Base-by-base conservation (phyloP, 164 flowering plant genomes). In the Piper longum region DNA sequence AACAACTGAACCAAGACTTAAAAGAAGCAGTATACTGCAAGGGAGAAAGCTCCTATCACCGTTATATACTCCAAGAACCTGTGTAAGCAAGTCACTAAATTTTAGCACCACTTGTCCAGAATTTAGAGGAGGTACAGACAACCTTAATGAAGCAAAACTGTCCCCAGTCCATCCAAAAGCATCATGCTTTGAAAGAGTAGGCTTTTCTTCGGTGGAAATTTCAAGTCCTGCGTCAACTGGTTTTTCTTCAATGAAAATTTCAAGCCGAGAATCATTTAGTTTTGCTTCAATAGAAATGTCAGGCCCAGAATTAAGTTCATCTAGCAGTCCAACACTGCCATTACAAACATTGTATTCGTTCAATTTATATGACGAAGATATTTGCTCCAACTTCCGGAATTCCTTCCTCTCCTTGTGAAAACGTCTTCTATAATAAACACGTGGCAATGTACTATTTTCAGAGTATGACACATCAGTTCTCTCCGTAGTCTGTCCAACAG, bases 371-470 rank as follows among this genome's bases (percentile, higher is more conserved):
- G 65, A 65, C 13, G 65, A 62, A 59, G 66, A 66, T 48, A 59
- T 64, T 41, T 52, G 67, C 54, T 67, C 74, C 36, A 9, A 43
- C 64, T 56, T 63, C 54, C n/a, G 14, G 11, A 67, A 19, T 36
- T 36, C 70, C 48, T 66, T 69, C 14, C 62, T 70, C 64, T 68
- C 68, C 67, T 74, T 76, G 70, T 67, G 85, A 67, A 69, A 79
- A 40, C 87, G 84, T 77, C 71, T 83, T 80, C 99, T 78, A 60
- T 64, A 72, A 72, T 95, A 95, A 63, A 95, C 99, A 77, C 79
- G 64, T 9, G 86, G 85, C 43, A 54, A 62, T 62, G 70, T 81
- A 56, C 72, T 65, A 58, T 67, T 74, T 16, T 66, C 68, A 36
- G 72, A 54, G 66, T 63, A 65, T 59, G 51, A 48, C 11, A 64